A percentile compares a stretch with the other conserved stretches of the same genome.
These are phyloP conservation scores for Chlorella sp. DNA, from an alignment of 139 green algal genomes.

Conservation along the genomic window DNA sequence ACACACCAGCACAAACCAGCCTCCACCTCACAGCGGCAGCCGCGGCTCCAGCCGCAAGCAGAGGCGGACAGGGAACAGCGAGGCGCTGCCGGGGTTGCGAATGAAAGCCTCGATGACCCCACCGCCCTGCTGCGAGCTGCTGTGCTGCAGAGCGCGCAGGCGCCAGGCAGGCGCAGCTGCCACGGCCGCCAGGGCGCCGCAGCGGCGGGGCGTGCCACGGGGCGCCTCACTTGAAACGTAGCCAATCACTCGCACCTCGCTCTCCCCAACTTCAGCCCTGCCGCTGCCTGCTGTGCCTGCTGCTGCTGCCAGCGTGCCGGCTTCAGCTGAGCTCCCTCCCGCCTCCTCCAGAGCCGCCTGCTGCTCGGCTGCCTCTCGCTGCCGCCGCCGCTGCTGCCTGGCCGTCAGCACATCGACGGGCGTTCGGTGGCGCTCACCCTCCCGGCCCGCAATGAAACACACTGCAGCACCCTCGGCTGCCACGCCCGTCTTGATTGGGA, in stretches of 20 bases:
- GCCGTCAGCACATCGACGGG: neutral
- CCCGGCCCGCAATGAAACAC: conserved; percentile 3
- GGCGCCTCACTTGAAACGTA: conserved; percentile 36
- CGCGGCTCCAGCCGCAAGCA: neutral
- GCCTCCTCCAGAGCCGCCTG: neutral
- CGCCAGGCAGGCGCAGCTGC: conserved; percentile 7
- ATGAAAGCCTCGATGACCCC: conserved; percentile 4
- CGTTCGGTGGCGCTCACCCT: neutral
- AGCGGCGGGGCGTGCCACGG: conserved; percentile 23
- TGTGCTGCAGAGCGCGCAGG: conserved; percentile 32
- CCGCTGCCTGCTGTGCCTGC: neutral
- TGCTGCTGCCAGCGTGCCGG: neutral
- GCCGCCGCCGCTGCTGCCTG: conserved; percentile 14
- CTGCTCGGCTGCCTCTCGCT: neutral
- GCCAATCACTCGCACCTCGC: conserved; percentile 27
- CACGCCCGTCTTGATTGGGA: conserved; percentile 10
- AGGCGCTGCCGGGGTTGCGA: conserved; percentile 21
- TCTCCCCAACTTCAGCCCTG: neutral
- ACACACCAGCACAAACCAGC: too few relatives aligned
- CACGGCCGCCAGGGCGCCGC: conserved; percentile 18
- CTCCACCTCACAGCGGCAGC: too few relatives aligned
- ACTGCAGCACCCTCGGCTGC: conserved; percentile 20
- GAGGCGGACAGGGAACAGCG: conserved; percentile 29
- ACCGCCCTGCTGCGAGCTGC: neutral
- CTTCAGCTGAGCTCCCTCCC: neutral